Conservation (phyloP, 208 protist species). For the Trichomonas gallinae region DNA sequence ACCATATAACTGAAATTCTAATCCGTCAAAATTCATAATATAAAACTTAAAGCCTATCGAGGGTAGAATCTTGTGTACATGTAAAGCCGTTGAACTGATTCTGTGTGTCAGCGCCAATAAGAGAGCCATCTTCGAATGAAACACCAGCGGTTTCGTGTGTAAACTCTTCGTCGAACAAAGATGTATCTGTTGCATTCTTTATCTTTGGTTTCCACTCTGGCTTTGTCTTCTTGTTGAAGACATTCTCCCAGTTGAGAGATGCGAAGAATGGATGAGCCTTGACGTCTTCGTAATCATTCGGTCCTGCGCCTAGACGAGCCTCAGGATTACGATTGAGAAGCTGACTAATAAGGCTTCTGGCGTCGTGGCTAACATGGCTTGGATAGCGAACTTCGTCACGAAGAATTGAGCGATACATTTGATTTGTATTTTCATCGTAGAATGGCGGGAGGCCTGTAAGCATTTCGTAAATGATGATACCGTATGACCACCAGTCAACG, state of each 20-base stretch:
- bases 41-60: neutral
- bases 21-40: neutral
- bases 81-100: neutral
- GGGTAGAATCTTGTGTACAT: neutral
- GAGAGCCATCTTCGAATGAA: neutral
- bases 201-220: neutral
- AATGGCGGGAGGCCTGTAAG: neutral
- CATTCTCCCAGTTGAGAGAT: slow-evolving; percentile 15
- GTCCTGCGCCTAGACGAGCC: neutral
- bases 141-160: neutral
- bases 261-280: slow-evolving; percentile 32
- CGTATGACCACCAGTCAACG: slow-evolving; percentile 8
- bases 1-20: neutral
- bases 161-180: neutral
- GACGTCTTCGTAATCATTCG: slow-evolving; percentile 31
- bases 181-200: neutral
- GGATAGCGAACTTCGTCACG: neutral
- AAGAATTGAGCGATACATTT: neutral
- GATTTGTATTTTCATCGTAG: slow-evolving; percentile 5
- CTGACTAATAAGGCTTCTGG: neutral
- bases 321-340: slow-evolving; percentile 30
- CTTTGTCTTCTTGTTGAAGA: neutral
- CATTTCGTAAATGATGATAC: neutral
- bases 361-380: neutral
- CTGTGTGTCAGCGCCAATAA: neutral